Percentiles rank a stretch among this genome's conserved stretches.
phyloP scores from a whole-genome alignment of 202 grass and related monocot genomes.

The Schoenoplectus tabernaemontani region DNA sequence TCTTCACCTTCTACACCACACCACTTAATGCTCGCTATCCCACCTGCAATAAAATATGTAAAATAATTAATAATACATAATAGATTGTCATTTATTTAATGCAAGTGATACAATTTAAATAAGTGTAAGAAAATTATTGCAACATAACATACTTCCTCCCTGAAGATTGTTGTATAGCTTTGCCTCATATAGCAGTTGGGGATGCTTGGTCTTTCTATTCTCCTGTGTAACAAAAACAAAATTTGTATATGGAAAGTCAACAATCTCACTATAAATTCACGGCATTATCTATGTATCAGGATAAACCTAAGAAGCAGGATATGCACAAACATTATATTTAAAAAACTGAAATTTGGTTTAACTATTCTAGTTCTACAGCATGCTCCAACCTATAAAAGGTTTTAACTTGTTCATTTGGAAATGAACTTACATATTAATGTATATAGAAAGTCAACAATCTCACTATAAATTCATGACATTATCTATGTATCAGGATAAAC shows the following conservation, averaged over 20 bases:
- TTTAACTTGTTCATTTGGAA: background rate
- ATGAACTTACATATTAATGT: background rate
- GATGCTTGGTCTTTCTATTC: constrained; percentile 72
- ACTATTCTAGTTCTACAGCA: background rate
- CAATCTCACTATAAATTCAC: background rate
- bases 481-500: background rate
- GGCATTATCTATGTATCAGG: background rate
- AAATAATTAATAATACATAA: background rate
- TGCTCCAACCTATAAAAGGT: background rate
- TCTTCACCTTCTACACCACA: constrained; percentile 79
- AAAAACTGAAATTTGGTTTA: background rate
- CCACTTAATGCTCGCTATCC: constrained; percentile 89
- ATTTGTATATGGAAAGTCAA: constrained; percentile 12
- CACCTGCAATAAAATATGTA: constrained; percentile 46
- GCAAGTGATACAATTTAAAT: background rate
- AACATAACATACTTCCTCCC: constrained; percentile 55
- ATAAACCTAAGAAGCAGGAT: background rate
- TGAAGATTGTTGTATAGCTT: constrained; percentile 84
- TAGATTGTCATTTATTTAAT: background rate
- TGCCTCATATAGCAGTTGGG: constrained; percentile 90
- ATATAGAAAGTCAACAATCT: background rate
- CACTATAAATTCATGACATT: background rate
- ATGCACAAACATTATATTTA: background rate
- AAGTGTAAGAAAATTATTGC: background rate
- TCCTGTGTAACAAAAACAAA: constrained; percentile 40